Evolutionary conservation across 1,139 yeast genomes (phyloP).

Genomic region (Hanseniaspora gamundiae): DNA sequence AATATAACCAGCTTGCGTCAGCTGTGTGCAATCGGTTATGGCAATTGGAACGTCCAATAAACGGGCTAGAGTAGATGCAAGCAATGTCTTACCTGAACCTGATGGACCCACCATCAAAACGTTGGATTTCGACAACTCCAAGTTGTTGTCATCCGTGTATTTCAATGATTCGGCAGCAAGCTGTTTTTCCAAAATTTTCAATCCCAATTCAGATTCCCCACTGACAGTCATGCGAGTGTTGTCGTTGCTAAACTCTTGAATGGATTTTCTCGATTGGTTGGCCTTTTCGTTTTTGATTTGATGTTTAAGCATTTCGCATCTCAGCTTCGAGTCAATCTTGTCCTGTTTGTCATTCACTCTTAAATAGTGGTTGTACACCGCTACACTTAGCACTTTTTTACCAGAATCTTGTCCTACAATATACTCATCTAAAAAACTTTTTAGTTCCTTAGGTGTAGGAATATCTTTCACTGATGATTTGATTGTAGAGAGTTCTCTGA

Average conservation of each 20-base stretch:
- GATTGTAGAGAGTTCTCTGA: not conserved
- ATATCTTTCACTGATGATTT: constrained; percentile 14
- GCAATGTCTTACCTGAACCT: constrained; percentile 42
- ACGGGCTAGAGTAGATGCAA: constrained; percentile 39
- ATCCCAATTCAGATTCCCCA: constrained; percentile 22
- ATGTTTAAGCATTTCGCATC: constrained; percentile 3
- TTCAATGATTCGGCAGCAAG: constrained; percentile 8
- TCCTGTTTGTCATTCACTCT: constrained; percentile 29
- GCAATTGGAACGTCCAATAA: constrained; percentile 40
- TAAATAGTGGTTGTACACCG: constrained; percentile 40
- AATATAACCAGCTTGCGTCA: constrained; percentile 48
- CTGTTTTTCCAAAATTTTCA: constrained; percentile 21
- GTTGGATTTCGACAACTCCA: constrained; percentile 37
- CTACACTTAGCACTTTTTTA: constrained; percentile 43
- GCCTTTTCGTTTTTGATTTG: constrained; percentile 4
- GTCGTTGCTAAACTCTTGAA: not conserved
- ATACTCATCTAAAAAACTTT: constrained; percentile 33
- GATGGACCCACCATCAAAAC: constrained; percentile 42
- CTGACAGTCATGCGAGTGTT: constrained; percentile 4
- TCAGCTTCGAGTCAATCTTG: constrained; percentile 6
- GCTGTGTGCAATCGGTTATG: constrained; percentile 42
- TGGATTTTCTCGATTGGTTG: constrained; percentile 5
- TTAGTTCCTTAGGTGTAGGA: constrained; percentile 35
- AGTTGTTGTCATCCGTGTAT: constrained; percentile 17
- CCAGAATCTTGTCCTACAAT: constrained; percentile 41